Percentiles rank a stretch among this genome's conserved stretches.
Evolutionary conservation across 768 basidiomycete genomes (phyloP).

Genomic region (Udeniomyces megalosporus): DNA sequence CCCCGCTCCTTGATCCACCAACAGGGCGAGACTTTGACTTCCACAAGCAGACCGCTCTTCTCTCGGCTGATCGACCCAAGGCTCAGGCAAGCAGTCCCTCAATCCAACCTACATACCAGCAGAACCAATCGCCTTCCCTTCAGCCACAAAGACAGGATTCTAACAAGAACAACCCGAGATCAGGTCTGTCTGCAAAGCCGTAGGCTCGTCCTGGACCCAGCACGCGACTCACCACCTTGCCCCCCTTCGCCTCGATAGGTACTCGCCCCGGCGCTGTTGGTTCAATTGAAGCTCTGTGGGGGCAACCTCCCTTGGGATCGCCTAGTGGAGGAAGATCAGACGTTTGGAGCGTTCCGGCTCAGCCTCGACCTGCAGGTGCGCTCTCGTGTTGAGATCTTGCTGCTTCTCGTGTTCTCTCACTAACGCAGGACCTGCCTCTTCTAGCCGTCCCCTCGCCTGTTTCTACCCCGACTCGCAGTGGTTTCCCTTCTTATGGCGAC

Average conservation of each 20-base stretch:
- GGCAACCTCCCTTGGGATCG: background rate
- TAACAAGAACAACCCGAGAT: background rate
- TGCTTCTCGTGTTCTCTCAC: too few relatives aligned
- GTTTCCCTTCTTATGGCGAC: constrained; percentile 1
- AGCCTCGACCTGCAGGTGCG: background rate
- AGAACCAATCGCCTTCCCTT: background rate
- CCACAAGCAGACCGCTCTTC: constrained; percentile 35
- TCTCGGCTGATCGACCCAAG: constrained; percentile 19
- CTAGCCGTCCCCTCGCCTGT: background rate
- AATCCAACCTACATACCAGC: constrained; percentile 13
- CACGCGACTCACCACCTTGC: background rate
- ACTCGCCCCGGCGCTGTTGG: background rate
- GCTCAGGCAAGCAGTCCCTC: constrained; percentile 9
- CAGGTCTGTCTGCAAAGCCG: too few relatives aligned
- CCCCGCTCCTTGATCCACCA: background rate
- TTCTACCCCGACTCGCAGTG: background rate
- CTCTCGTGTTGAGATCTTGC: too few relatives aligned
- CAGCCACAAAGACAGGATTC: constrained; percentile 5
- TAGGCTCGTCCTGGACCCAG: too few relatives aligned
- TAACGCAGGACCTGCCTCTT: too few relatives aligned
- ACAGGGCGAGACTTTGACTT: constrained; percentile 89
- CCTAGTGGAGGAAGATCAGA: background rate
- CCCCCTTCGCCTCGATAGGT: background rate
- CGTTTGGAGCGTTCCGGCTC: constrained; percentile 5
- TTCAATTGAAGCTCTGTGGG: constrained; percentile 10